Base-by-base conservation (phyloP, 805 yeast genomes). In the Pichia insulana region DNA sequence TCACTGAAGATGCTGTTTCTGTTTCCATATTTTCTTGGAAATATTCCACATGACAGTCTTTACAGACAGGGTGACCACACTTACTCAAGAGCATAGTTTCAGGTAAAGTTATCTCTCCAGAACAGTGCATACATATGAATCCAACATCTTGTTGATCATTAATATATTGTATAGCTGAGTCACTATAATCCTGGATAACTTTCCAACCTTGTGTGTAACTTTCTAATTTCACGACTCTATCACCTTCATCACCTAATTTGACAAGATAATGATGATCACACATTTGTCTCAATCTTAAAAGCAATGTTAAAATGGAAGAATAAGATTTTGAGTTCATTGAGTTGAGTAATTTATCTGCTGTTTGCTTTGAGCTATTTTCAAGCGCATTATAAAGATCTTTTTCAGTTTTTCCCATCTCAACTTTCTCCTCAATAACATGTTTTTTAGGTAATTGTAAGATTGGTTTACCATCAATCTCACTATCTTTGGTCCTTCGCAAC, bases 271-370 rank as follows among this genome's bases (percentile, higher is more conserved):
- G 76, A 57, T 86, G 96, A 55, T 83, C 78, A 55, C 95, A 83
- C 3, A 95, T 89, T 62, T 89, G 96, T 45, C 97, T 71, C 53
- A 89, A 65, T 39, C 96, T 71, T 36, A 89, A 64, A 39, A 89
- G 69, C 50, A 88, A 63, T 0, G 86, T 78, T 49, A 89, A 72
- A 40, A 87, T 76, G 45, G 72, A 71, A 3, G 82, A 72, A 51
- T 76, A 77, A 45, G 66, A 16, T 13, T 39, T 43, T 16, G 45
- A 41, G 13, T 50, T 51, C 8, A 6, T 22, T 10, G 61, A 42
- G 25, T 56, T 50, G 59, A 78, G 54, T 43, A 76, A 59, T 38
- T 57, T 57, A 48, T 61, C 57, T 0, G 88, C 92, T 36, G 70
- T 61, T 32, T 61, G 62, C 39, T 77, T 75, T 34, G 82, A 67